These are phyloP conservation scores for Xylaria venustula DNA, from an alignment of 495 filamentous ascomycete species.

Conservation along the genomic window DNA sequence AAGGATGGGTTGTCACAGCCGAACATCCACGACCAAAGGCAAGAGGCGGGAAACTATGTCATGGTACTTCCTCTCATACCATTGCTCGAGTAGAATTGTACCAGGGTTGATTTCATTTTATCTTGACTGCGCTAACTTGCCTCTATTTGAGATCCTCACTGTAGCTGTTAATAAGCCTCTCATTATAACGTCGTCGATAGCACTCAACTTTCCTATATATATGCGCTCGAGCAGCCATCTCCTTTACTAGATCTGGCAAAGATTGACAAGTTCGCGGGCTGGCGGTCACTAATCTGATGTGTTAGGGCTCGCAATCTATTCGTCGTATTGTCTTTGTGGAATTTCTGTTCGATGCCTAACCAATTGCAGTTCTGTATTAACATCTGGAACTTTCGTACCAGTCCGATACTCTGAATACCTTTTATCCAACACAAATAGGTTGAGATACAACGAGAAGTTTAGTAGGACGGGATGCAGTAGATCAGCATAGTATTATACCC, in stretches of 20 bases:
- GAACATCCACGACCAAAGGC: too few relatives aligned
- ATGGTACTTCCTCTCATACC: too few relatives aligned
- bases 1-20: too few relatives aligned
- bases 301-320: constrained; percentile 29
- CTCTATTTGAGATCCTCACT: too few relatives aligned
- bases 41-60: too few relatives aligned
- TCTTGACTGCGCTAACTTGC: too few relatives aligned
- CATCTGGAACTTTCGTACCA: constrained; percentile 35
- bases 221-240: neutral
- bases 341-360: constrained; percentile 27
- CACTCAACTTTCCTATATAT: neutral
- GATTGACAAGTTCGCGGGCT: constrained; percentile 36
- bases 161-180: constrained; percentile 10
- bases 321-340: constrained; percentile 44
- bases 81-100: too few relatives aligned
- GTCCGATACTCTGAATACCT: too few relatives aligned
- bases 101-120: too few relatives aligned
- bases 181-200: constrained; percentile 1
- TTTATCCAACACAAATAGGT: too few relatives aligned
- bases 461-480: too few relatives aligned
- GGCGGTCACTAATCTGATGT: constrained; percentile 32
- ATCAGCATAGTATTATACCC: neutral
- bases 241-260: neutral
- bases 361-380: constrained; percentile 27
- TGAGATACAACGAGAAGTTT: too few relatives aligned